Percentiles rank a stretch among this genome's conserved stretches.
phyloP scores from a whole-genome alignment of 805 yeast genomes.

The Pichia membranifaciens region DNA sequence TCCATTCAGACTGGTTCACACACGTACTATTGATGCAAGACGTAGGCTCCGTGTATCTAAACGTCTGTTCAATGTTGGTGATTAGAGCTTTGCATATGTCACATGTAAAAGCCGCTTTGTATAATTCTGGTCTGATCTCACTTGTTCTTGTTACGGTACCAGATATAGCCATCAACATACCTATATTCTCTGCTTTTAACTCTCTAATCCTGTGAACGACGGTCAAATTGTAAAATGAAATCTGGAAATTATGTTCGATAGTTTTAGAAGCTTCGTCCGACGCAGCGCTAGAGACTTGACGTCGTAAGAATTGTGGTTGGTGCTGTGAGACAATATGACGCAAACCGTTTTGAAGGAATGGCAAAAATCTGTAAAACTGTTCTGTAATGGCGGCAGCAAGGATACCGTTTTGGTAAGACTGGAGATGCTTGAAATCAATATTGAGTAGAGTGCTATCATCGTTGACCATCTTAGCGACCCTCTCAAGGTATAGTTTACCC shows the following conservation, averaged over 20 bases:
- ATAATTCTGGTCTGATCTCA: constrained; percentile 93
- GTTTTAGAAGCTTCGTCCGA: constrained; percentile 38
- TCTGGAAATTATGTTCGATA: constrained; percentile 75
- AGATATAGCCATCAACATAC: constrained; percentile 73
- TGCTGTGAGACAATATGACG: constrained; percentile 63
- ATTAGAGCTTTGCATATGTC: constrained; percentile 80
- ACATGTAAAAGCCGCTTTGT: constrained; percentile 81
- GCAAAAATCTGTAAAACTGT: constrained; percentile 88
- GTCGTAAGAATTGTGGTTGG: constrained; percentile 62
- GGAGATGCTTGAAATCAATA: constrained; percentile 77
- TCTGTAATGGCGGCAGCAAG: constrained; percentile 84
- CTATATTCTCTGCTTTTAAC: constrained; percentile 82
- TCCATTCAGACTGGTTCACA: constrained; percentile 81
- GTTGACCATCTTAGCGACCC: constrained; percentile 72
- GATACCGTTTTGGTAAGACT: constrained; percentile 74
- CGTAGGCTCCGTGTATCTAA: constrained; percentile 91
- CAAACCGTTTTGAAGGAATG: constrained; percentile 73
- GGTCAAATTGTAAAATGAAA: constrained; percentile 84
- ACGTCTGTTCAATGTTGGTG: constrained; percentile 87
- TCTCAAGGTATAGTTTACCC: constrained; percentile 67
- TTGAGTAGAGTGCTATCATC: constrained; percentile 74
- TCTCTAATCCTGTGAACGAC: constrained; percentile 81
- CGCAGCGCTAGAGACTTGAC: constrained; percentile 34
- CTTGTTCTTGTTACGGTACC: constrained; percentile 96
- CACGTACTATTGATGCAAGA: constrained; percentile 86